Conservation (phyloP, 176 grass and related monocot genomes). For the Ensete glaucum region DNA sequence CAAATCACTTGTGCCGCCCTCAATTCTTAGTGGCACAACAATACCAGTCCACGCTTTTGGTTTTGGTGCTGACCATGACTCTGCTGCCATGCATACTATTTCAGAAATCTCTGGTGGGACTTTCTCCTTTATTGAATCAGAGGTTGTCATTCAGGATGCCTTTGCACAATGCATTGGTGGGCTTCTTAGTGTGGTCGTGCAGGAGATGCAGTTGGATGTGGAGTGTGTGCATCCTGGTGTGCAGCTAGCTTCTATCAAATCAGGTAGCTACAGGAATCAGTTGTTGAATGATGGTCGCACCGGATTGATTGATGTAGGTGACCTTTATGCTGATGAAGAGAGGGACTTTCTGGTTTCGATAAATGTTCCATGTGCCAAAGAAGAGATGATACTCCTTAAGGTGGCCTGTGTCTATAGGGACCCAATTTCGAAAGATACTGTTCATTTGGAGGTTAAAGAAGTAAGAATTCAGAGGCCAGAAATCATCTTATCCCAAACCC, state of each 20-base stretch:
- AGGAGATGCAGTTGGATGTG: slow-evolving; percentile 47
- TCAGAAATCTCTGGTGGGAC: slow-evolving; percentile 49
- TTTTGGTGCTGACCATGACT: slow-evolving; percentile 61
- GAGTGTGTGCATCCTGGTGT: slow-evolving; percentile 40
- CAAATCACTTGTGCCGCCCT: slow-evolving; percentile 43
- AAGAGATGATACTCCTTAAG: slow-evolving; percentile 34
- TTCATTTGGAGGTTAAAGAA: slow-evolving; percentile 34
- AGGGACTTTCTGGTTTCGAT: slow-evolving; percentile 55
- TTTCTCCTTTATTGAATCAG: slow-evolving; percentile 58
- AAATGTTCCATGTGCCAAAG: slow-evolving; percentile 23
- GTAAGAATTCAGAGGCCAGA: slow-evolving; percentile 42
- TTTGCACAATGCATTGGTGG: slow-evolving; percentile 64
- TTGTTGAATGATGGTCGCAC: slow-evolving; percentile 20
- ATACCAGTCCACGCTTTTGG: slow-evolving; percentile 61
- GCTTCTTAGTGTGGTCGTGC: slow-evolving; percentile 50
- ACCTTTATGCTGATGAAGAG: slow-evolving; percentile 77
- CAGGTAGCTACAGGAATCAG: slow-evolving; percentile 39
- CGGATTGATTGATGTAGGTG: slow-evolving; percentile 44
- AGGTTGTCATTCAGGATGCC: slow-evolving; percentile 49
- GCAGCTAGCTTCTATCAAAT: slow-evolving; percentile 42
- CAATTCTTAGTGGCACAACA: slow-evolving; percentile 26
- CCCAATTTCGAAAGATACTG: slow-evolving; percentile 32
- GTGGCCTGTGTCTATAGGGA: slow-evolving; percentile 40
- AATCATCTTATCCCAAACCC: slow-evolving; percentile 14
- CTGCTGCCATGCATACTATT: slow-evolving; percentile 36